These are phyloP conservation scores for Paecilomyces niveus DNA, from an alignment of 2,329 filamentous ascomycete genomes.

Conservation along the genomic window DNA sequence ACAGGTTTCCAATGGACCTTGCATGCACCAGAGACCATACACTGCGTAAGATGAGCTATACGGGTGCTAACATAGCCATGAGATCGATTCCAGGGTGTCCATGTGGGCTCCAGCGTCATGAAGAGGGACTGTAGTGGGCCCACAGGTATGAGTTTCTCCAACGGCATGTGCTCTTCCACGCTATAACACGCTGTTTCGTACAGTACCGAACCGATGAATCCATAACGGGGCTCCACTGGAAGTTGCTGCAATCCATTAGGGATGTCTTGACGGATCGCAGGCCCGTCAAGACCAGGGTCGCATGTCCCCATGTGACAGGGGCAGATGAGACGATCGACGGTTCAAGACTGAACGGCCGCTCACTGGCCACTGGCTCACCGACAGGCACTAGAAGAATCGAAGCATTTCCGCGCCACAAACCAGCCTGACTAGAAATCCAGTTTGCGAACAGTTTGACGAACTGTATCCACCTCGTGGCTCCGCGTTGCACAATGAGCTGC, in stretches of 20 bases:
- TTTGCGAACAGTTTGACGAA: not conserved
- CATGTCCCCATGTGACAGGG: not conserved
- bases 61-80: not conserved
- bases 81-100: not conserved
- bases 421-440: not conserved
- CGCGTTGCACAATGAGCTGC: not conserved
- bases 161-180: not conserved
- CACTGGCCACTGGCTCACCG: not conserved
- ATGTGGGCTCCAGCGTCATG: not conserved
- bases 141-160: not conserved
- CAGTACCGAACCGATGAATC: constrained; percentile 5
- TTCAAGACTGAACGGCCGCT: not conserved
- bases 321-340: not conserved
- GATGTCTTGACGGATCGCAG: not conserved
- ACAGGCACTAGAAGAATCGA: not conserved
- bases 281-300: not conserved
- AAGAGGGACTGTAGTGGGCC: not conserved
- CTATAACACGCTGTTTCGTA: not conserved
- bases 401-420: not conserved
- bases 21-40: not conserved
- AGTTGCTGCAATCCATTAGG: not conserved
- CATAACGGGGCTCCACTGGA: not conserved
- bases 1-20: not conserved
- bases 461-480: not conserved
- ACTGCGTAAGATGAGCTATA: not conserved